These are phyloP conservation scores for Astrocystis sublimbata DNA, from an alignment of 495 filamentous ascomycete species.

Conservation along the genomic window DNA sequence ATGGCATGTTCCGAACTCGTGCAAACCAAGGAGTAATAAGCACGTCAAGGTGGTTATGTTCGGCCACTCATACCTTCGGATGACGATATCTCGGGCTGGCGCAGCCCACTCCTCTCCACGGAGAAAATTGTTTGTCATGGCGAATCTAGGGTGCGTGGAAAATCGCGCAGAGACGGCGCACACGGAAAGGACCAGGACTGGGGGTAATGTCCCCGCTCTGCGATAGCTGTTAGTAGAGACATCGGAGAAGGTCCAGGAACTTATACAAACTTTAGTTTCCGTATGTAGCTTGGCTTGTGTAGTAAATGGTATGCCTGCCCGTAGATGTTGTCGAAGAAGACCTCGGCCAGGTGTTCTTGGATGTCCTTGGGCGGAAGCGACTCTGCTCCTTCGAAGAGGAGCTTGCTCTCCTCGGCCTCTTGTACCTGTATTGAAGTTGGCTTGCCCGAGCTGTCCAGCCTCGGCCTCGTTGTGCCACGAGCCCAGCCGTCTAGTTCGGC, in stretches of 20 bases:
- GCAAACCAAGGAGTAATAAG: constrained; percentile 81
- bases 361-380: constrained; percentile 84
- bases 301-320: constrained; percentile 94
- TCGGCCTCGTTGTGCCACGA: constrained; percentile 51
- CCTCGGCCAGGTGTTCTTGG: constrained; percentile 90
- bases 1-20: constrained; percentile 96
- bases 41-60: constrained; percentile 95
- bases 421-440: constrained; percentile 60
- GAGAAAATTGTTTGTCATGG: constrained; percentile 79
- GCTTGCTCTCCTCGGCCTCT: constrained; percentile 69
- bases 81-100: constrained; percentile 78
- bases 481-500: constrained; percentile 82
- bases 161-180: constrained; percentile 93
- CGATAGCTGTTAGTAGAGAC: constrained; percentile 26
- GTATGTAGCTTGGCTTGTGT: constrained; percentile 95
- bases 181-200: constrained; percentile 85
- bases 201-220: constrained; percentile 63
- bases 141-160: constrained; percentile 89
- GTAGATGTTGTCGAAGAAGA: constrained; percentile 95
- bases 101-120: constrained; percentile 89
- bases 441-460: constrained; percentile 48
- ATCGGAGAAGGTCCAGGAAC: neutral
- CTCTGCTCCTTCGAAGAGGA: constrained; percentile 79
- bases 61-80: constrained; percentile 86
- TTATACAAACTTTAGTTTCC: constrained; percentile 65